These are phyloP conservation scores for Flaveria ramosissima DNA, from an alignment of 129 eudicot species.

Conservation along the genomic window DNA sequence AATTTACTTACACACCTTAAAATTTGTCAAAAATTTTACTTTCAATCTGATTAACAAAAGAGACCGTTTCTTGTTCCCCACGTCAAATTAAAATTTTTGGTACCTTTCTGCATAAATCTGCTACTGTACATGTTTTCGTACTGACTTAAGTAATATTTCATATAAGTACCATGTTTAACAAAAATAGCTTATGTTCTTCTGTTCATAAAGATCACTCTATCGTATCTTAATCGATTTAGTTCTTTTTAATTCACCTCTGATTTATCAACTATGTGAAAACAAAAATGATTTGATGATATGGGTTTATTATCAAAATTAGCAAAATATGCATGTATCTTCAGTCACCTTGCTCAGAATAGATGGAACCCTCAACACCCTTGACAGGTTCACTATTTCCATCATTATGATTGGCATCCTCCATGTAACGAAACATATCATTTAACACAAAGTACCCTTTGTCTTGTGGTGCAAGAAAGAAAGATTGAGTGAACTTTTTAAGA, in stretches of 20 bases:
- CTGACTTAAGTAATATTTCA: neutral
- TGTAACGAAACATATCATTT: conserved; percentile 80
- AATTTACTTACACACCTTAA: neutral
- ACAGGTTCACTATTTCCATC: conserved; percentile 37
- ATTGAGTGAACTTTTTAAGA: conserved; percentile 59
- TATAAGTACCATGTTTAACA: neutral
- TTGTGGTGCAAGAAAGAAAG: conserved; percentile 96
- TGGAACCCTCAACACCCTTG: conserved; percentile 45
- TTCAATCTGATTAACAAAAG: neutral
- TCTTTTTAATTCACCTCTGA: neutral
- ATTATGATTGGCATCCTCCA: conserved; percentile 43
- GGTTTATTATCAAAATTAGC: conserved; percentile 3
- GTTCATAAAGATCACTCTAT: neutral
- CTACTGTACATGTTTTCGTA: neutral
- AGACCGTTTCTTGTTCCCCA: neutral
- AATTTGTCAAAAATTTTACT: neutral
- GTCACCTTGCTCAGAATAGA: conserved; percentile 63
- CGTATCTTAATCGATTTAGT: neutral
- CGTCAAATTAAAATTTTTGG: neutral
- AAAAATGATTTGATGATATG: neutral
- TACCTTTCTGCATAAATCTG: neutral
- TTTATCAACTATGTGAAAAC: neutral
- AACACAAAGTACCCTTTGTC: conserved; percentile 92
- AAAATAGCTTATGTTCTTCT: neutral
- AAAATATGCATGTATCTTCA: neutral